Evolutionary conservation across 1,284 basidiomycete genomes (phyloP).

Genomic region (Xerocomus amazonicus): DNA sequence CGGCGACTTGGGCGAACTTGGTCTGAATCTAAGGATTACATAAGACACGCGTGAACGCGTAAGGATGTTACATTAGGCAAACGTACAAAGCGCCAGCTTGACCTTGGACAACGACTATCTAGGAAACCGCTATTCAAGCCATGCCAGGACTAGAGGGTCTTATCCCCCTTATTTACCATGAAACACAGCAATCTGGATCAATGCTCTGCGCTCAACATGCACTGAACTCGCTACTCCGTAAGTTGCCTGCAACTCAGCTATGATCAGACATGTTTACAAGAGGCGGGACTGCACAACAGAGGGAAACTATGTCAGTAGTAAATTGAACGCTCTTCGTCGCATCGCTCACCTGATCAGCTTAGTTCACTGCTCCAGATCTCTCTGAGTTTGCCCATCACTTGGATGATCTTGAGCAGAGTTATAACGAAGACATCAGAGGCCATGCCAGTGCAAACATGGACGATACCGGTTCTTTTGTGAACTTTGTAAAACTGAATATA

Average conservation of each 20-base stretch:
- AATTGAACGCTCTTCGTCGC: not conserved
- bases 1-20: not conserved
- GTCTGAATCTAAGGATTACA: slow-evolving; percentile 23
- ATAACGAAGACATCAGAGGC: slow-evolving; percentile 44
- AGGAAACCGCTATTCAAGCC: not conserved
- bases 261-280: slow-evolving; percentile 8
- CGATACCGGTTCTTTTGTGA: slow-evolving; percentile 58
- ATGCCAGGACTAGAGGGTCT: slow-evolving; percentile 61
- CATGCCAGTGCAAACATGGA: slow-evolving; percentile 79
- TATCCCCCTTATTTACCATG: slow-evolving; percentile 65
- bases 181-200: slow-evolving; percentile 69
- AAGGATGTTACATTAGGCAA: slow-evolving; percentile 22
- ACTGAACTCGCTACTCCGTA: slow-evolving; percentile 75
- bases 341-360: slow-evolving; percentile 19
- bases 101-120: slow-evolving; percentile 14
- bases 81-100: slow-evolving; percentile 7
- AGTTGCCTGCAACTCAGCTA: slow-evolving; percentile 8
- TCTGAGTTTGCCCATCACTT: slow-evolving; percentile 73
- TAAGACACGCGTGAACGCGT: slow-evolving; percentile 38
- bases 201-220: slow-evolving; percentile 88
- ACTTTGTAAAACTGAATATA: not conserved
- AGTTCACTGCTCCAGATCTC: slow-evolving; percentile 86
- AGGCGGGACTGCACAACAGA: slow-evolving; percentile 40
- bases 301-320: slow-evolving; percentile 59
- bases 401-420: slow-evolving; percentile 60